Base-by-base conservation (phyloP, 1,284 basidiomycete species). In the Melampsora abietis-canadensis region DNA sequence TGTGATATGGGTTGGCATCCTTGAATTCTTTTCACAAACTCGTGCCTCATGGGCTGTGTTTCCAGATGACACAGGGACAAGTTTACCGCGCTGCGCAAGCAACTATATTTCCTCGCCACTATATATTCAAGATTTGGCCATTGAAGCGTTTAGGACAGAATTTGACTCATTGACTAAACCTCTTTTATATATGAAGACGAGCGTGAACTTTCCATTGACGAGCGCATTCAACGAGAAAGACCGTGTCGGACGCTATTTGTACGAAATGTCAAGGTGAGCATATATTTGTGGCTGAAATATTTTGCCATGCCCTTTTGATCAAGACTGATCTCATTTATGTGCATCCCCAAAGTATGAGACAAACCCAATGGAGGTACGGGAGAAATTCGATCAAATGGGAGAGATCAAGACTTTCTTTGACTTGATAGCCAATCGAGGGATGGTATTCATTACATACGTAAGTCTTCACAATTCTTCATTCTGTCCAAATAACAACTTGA, bases 341-440 rank as follows among this genome's bases (percentile, higher is more conserved):
- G 81, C 69, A 24, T 37, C 46, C 21, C 17, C 70, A 47, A 57
- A 95, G 94, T 97, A 95, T 84, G 92, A 94, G 84, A 92, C 92
- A 24, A 87, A 89, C 78, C 89, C 90, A 78, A 87, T 88, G 12
- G 88, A 91, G 80, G 88, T 98, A n/a, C 88, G 90, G 77, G 85
- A 85, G 47, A 87, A 88, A 68, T 98, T 98, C 83, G 91, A 92
- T 82, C 88, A 90, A 76, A 92, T 92, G 82, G 95, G 95, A 76
- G 92, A 94, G 81, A 91, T 98, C 84, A 93, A 93, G 83, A 94
- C 92, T 1, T 97, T 94, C 82, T 98, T 96, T 82, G 95, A 98
- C 82, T 85, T 97, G 40, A 92, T 97, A 77, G 87, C 88, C 65
- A 94, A 92, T 44, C 87, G 95, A 76, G 95, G 95, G 21, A 94